phyloP scores from a whole-genome alignment of 2,329 filamentous ascomycete genomes.

The Tricladium varicosporioides region DNA sequence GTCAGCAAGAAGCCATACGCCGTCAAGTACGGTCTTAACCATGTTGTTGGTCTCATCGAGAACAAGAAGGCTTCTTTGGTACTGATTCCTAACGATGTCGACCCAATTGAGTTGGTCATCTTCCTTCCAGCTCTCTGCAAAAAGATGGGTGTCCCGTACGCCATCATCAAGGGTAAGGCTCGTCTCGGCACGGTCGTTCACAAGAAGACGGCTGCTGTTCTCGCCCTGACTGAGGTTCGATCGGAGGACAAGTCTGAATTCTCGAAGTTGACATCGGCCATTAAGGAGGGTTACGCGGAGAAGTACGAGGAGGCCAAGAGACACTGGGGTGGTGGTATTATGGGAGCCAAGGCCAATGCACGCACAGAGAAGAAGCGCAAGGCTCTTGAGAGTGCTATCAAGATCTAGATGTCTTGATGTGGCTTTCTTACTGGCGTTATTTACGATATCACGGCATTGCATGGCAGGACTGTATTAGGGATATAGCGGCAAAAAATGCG shows the following conservation, averaged over 20 bases:
- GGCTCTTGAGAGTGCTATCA: conserved; percentile 90
- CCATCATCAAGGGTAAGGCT: conserved; percentile 99
- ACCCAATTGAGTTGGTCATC: conserved; percentile 99
- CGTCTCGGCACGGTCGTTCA: conserved; percentile 98
- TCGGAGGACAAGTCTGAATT: conserved; percentile 98
- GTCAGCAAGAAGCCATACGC: conserved; percentile 99
- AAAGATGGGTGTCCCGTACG: conserved; percentile 99
- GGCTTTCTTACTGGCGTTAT: conserved; percentile 30
- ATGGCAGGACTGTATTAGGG: conserved; percentile 31
- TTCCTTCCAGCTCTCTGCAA: conserved; percentile 98
- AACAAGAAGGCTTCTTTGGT: conserved; percentile 99
- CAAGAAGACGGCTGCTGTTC: conserved; percentile 99
- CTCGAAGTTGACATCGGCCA: conserved; percentile 88
- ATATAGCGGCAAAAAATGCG: conserved; percentile 30
- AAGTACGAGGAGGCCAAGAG: conserved; percentile 89
- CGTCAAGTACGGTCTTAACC: conserved; percentile 99
- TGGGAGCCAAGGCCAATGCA: conserved; percentile 89
- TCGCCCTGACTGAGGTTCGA: conserved; percentile 95
- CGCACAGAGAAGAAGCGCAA: conserved; percentile 69
- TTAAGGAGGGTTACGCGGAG: conserved; percentile 98
- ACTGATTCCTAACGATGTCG: conserved; percentile 98
- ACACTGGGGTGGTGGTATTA: conserved; percentile 99
- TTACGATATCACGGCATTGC: conserved; percentile 35
- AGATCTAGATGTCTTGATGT: conserved; percentile 69
- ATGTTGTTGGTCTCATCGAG: conserved; percentile 95